These are phyloP conservation scores for Cutaneotrichosporon mucoides DNA, from an alignment of 1,284 basidiomycete genomes.

Conservation along the genomic window DNA sequence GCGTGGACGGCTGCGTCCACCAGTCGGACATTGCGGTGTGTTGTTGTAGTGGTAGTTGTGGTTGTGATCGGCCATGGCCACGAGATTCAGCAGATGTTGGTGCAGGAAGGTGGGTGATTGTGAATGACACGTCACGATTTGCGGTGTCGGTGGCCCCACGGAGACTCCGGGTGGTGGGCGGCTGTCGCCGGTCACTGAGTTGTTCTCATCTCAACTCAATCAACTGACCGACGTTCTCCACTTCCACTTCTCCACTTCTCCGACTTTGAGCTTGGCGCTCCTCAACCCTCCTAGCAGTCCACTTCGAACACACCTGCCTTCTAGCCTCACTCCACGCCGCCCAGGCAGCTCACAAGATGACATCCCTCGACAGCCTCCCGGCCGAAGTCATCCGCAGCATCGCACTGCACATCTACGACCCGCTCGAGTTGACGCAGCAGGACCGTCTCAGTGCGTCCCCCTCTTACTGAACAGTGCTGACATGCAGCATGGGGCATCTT, in stretches of 20 bases:
- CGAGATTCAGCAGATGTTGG: too few species aligned
- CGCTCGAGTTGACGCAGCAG: conserved; percentile 39
- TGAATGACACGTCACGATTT: too few species aligned
- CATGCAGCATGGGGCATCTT: conserved; percentile 39
- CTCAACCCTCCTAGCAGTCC: background rate
- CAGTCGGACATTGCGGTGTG: conserved; percentile 19
- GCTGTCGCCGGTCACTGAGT: too few species aligned
- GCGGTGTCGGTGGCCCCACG: too few species aligned
- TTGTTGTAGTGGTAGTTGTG: background rate
- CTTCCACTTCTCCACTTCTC: too few species aligned
- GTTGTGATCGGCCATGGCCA: background rate
- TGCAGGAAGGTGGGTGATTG: too few species aligned
- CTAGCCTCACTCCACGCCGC: too few species aligned
- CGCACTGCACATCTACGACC: conserved; percentile 37
- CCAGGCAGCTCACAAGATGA: background rate
- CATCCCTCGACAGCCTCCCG: conserved; percentile 25
- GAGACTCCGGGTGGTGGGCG: too few species aligned
- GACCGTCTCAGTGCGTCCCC: conserved; percentile 37
- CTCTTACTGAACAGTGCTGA: background rate
- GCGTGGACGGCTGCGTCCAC: conserved; percentile 20
- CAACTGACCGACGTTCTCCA: too few species aligned
- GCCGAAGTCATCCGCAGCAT: conserved; percentile 34
- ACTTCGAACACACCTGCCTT: background rate
- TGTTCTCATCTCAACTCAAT: too few species aligned
- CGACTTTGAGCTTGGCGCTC: too few species aligned